Conservation (phyloP, 139 green algal genomes). For the Chlamydomonas eustigma region DNA sequence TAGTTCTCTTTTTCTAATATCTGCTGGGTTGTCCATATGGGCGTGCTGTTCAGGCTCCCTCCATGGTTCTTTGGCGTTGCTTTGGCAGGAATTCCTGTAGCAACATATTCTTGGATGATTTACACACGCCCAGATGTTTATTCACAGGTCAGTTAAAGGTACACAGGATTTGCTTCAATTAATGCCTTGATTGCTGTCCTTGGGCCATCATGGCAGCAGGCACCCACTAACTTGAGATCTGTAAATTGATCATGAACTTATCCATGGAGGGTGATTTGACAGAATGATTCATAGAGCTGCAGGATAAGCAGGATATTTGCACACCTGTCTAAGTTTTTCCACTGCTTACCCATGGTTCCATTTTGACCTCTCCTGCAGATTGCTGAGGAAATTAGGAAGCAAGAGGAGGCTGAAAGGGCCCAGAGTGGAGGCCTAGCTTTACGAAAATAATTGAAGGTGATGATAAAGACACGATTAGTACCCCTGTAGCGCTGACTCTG, state of each 20-base stretch:
- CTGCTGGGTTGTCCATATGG: background rate
- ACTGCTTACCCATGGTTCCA: too few relatives aligned
- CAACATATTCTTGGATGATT: conserved; percentile 15
- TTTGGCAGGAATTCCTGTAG: conserved; percentile 7
- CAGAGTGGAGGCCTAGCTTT: too few relatives aligned
- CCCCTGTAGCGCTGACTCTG: too few relatives aligned
- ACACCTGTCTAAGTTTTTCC: background rate
- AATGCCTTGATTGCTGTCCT: background rate
- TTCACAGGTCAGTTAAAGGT: conserved; percentile 7
- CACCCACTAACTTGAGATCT: too few relatives aligned
- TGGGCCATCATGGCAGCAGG: background rate
- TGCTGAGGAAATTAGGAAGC: conserved; percentile 12
- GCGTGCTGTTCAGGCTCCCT: background rate
- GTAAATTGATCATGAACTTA: too few relatives aligned
- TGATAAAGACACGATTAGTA: too few relatives aligned
- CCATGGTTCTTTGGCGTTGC: background rate
- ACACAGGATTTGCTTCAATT: background rate
- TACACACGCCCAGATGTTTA: conserved; percentile 15
- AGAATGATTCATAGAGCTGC: background rate
- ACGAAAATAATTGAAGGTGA: too few relatives aligned
- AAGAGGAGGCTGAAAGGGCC: conserved; percentile 15
- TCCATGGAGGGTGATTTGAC: background rate
- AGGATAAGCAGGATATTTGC: background rate
- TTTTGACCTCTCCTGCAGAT: too few relatives aligned
- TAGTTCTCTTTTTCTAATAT: background rate